phyloP scores from a whole-genome alignment of 208 protist genomes.

The Wallacemonas collosoma region DNA sequence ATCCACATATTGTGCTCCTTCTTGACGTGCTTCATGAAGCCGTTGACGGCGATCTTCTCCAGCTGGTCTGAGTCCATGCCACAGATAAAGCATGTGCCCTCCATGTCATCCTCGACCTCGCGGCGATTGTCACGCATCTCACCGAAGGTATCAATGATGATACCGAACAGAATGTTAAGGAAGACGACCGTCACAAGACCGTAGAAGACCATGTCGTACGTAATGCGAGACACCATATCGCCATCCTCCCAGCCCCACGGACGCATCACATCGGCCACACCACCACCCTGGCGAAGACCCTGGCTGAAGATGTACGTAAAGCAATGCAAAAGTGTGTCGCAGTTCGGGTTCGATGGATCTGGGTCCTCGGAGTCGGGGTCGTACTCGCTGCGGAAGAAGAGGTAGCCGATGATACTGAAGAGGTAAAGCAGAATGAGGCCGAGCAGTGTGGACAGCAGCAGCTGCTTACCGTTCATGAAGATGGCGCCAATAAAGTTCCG shows the following conservation, averaged over 20 bases:
- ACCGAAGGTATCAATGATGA: conserved; percentile 95
- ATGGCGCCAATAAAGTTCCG: conserved; percentile 79
- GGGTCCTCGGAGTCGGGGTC: conserved; percentile 34
- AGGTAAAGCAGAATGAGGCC: conserved; percentile 81
- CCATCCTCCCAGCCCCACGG: conserved; percentile 53
- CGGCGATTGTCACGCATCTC: conserved; percentile 88
- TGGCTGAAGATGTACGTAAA: conserved; percentile 79
- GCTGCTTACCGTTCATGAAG: conserved; percentile 79
- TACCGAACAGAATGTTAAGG: conserved; percentile 95
- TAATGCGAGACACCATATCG: conserved; percentile 50
- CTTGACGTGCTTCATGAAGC: conserved; percentile 87
- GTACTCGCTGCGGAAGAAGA: conserved; percentile 62
- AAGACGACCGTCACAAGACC: conserved; percentile 93
- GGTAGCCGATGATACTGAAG: conserved; percentile 79
- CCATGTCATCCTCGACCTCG: conserved; percentile 77
- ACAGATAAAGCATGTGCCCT: conserved; percentile 93
- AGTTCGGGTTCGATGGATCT: conserved; percentile 39
- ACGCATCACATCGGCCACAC: conserved; percentile 82
- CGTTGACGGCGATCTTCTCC: conserved; percentile 62
- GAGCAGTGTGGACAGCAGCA: conserved; percentile 66
- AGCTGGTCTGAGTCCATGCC: conserved; percentile 82
- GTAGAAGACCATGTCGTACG: conserved; percentile 93
- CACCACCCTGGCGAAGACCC: conserved; percentile 76
- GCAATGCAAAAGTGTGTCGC: conserved; percentile 65
- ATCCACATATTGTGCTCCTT: conserved; percentile 96